Base-by-base conservation (phyloP, 352 stramenopile genomes). In the Nothophytophthora sp. region DNA sequence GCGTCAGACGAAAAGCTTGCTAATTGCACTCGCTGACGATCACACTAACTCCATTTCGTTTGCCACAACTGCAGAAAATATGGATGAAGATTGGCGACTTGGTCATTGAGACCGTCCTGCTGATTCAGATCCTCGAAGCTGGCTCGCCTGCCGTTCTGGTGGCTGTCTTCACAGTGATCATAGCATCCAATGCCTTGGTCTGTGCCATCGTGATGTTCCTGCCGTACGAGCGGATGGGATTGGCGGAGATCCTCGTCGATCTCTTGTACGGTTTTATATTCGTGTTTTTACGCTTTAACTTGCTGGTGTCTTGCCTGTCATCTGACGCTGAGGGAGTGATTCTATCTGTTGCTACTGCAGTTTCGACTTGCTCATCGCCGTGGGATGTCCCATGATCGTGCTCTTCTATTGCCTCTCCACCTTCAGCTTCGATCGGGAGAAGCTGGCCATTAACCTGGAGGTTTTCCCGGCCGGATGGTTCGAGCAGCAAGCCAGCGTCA, bases 361-460 rank as follows among this genome's bases (percentile, higher is more conserved):
- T 3, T 60, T 80, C 25, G 63, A 80, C 22, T 44, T 71, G 2
- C 50, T 69, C 11, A 60, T 76, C 10, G 53, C 53, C 1, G 41
- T 80, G 18, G 47, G 51, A 1, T 80, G 65, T 27, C 72, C 69
- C 0, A 60, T 80, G 18, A 16, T 67, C n/a, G 50, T 67, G 3
- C 30, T 75, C 4, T 3, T 62, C 5, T 74, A 76, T 24, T 68
- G 65, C 20, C 30, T 75, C 9, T 50, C 35, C 2, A 55, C 51
- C 4, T 76, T 83, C n/a, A 45, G 40, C 11, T 63, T 78, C 34
- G 55, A 69, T 16, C 55, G 53, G 3, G 43, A 57, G 11, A 58
- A 63, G 9, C 53, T 67, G 7, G 63, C 28, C 7, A 68, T 78
- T 43, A 80, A 78, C 48, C 22, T 53, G 4, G 50, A 66, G 18